Percentiles rank a stretch among this genome's conserved stretches.
Conservation (phyloP, 2,329 filamentous ascomycete species). For the Sarocladium brachiariae region DNA sequence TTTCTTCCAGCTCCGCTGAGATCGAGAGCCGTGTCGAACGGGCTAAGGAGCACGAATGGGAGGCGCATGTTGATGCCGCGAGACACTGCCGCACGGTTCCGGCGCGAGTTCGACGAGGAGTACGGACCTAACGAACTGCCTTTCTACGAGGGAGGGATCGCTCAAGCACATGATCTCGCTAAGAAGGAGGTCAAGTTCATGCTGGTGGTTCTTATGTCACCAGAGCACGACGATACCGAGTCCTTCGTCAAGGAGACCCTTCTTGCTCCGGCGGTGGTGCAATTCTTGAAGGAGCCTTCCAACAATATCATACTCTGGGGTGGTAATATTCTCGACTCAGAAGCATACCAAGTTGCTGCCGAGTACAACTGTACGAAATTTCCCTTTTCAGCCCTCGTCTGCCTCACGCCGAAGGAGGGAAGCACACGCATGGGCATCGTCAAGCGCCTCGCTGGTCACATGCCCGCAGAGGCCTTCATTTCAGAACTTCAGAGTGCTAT, state of each 20-base stretch:
- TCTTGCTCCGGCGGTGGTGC: slow-evolving; percentile 64
- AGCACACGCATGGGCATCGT: slow-evolving; percentile 87
- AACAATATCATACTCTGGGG: slow-evolving; percentile 88
- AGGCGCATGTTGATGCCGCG: slow-evolving; percentile 73
- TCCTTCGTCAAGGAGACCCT: slow-evolving; percentile 78
- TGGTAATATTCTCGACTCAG: slow-evolving; percentile 85
- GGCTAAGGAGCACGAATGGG: slow-evolving; percentile 56
- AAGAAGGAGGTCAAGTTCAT: slow-evolving; percentile 90
- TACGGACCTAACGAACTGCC: slow-evolving; percentile 67
- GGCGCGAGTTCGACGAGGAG: slow-evolving; percentile 90
- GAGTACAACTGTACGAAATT: slow-evolving; percentile 88
- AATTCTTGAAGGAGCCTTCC: slow-evolving; percentile 65
- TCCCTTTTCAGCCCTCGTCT: slow-evolving; percentile 80
- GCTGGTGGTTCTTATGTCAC: slow-evolving; percentile 79
- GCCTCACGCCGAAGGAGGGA: slow-evolving; percentile 78
- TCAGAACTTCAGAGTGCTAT: slow-evolving; percentile 69
- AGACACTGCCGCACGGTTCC: slow-evolving; percentile 83
- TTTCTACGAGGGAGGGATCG: slow-evolving; percentile 84
- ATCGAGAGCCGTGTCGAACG: slow-evolving; percentile 47
- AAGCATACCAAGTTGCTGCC: slow-evolving; percentile 87
- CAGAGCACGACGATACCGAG: slow-evolving; percentile 88
- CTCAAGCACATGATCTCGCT: slow-evolving; percentile 81
- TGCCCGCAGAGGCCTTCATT: slow-evolving; percentile 63
- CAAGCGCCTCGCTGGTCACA: slow-evolving; percentile 67
- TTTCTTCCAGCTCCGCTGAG: slow-evolving; percentile 66